Evolutionary conservation across 768 basidiomycete genomes (phyloP).

Genomic region (Phylloporus scabripes): DNA sequence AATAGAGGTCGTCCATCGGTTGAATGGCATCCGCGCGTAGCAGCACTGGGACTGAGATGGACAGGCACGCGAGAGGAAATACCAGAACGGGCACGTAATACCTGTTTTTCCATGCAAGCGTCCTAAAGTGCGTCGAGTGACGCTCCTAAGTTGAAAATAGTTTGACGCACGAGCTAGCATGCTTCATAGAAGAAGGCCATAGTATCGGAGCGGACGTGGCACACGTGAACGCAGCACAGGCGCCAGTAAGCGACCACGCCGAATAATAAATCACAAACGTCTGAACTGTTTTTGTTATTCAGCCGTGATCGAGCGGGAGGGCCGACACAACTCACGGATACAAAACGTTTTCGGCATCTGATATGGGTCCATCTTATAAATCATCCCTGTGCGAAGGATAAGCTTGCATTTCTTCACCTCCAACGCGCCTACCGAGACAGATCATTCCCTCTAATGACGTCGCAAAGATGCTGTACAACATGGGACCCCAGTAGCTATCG

Average conservation of each 20-base stretch:
- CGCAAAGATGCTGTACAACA: constrained; percentile 45
- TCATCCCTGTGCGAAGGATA: constrained; percentile 41
- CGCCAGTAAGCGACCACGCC: constrained; percentile 41
- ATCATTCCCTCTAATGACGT: constrained; percentile 52
- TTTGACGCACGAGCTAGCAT: constrained; percentile 20
- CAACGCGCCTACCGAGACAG: constrained; percentile 45
- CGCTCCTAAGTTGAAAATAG: not conserved
- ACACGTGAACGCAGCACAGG: constrained; percentile 40
- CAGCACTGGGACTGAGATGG: constrained; percentile 39
- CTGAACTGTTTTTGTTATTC: constrained; percentile 14
- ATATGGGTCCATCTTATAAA: constrained; percentile 58
- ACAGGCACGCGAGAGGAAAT: constrained; percentile 45
- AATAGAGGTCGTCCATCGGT: constrained; percentile 49
- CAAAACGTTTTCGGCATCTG: constrained; percentile 57
- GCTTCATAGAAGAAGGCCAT: constrained; percentile 29
- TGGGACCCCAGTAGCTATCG: constrained; percentile 43
- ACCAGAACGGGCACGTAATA: constrained; percentile 42
- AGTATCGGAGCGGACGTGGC: constrained; percentile 45
- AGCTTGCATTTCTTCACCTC: not conserved
- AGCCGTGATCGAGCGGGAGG: not conserved
- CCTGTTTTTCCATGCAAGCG: constrained; percentile 43
- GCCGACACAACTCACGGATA: constrained; percentile 34
- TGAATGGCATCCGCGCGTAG: constrained; percentile 40
- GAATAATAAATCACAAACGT: constrained; percentile 36
- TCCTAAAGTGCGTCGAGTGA: constrained; percentile 25